Evolutionary conservation across 495 filamentous ascomycete genomes (phyloP).

Genomic region (Tuber borchii): DNA sequence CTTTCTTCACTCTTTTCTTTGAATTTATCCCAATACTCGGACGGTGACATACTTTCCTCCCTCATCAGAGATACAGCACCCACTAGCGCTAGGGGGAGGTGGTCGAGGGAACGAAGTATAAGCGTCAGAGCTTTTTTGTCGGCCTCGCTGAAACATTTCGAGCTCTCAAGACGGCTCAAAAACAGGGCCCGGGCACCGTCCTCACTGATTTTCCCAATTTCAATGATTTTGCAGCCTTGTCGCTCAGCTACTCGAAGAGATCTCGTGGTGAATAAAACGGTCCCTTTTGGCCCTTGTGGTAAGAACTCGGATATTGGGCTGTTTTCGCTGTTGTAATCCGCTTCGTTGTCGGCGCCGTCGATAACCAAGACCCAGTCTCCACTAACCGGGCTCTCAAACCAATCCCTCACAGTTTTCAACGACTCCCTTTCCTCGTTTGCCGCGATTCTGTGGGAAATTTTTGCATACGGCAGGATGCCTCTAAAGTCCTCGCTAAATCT

Average conservation of each 20-base stretch:
- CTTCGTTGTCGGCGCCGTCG: constrained; percentile 43
- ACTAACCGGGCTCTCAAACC: constrained; percentile 22
- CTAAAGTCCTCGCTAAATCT: neutral
- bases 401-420: constrained; percentile 4
- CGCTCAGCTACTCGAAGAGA: constrained; percentile 7
- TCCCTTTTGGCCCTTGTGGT: constrained; percentile 21
- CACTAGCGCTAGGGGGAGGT: constrained; percentile 41
- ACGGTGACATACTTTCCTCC: constrained; percentile 23
- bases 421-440: neutral
- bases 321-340: neutral
- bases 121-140: neutral
- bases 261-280: constrained; percentile 17
- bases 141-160: neutral
- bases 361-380: constrained; percentile 41
- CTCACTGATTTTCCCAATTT: neutral
- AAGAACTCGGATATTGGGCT: constrained; percentile 9
- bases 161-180: neutral
- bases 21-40: constrained; percentile 12
- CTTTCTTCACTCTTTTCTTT: constrained; percentile 12
- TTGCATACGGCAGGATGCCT: neutral
- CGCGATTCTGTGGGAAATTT: neutral
- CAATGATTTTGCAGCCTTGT: neutral
- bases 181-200: neutral
- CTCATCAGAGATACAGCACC: constrained; percentile 40
- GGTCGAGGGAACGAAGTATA: constrained; percentile 34